Conservation (phyloP, 2,329 filamentous ascomycete species). For the Nigrospora oryzae region DNA sequence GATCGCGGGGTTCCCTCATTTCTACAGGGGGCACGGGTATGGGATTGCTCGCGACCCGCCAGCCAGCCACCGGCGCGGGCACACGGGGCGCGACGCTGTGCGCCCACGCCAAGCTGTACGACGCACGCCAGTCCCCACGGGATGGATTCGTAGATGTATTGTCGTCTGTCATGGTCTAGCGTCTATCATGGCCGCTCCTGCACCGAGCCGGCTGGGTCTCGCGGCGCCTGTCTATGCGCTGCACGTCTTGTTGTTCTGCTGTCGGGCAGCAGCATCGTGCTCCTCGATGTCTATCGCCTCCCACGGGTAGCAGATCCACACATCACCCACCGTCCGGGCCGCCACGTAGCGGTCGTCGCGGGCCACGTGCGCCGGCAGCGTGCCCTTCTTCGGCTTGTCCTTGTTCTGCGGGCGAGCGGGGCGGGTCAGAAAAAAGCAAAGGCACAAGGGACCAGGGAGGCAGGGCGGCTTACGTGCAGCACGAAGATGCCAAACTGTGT, state of each 20-base stretch:
- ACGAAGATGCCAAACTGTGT: slow-evolving; percentile 95
- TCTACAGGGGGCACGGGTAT: too few species aligned
- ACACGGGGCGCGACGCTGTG: too few species aligned
- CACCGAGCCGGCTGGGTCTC: too few species aligned
- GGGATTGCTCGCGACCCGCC: too few species aligned
- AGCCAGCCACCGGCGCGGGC: too few species aligned
- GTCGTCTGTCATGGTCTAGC: neutral
- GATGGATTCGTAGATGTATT: too few species aligned
- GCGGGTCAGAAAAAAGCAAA: neutral
- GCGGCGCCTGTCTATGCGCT: neutral
- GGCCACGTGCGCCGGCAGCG: slow-evolving; percentile 71
- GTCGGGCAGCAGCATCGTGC: slow-evolving; percentile 65
- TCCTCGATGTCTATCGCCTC: slow-evolving; percentile 91
- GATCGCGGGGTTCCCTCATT: too few species aligned
- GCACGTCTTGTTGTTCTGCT: slow-evolving; percentile 25
- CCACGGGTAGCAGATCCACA: slow-evolving; percentile 99
- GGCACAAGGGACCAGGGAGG: slow-evolving; percentile 1
- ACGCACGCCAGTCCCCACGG: too few species aligned
- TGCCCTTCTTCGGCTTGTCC: slow-evolving; percentile 91
- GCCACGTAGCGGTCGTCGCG: slow-evolving; percentile 68
- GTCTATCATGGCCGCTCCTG: neutral
- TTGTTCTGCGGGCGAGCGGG: slow-evolving; percentile 61
- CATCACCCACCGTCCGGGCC: slow-evolving; percentile 80
- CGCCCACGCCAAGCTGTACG: too few species aligned
- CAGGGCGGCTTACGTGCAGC: slow-evolving; percentile 55